Percentiles rank a stretch among this genome's conserved stretches.
Evolutionary conservation across 306 rosid species (phyloP).

Genomic region (Cicer chorassanicum): DNA sequence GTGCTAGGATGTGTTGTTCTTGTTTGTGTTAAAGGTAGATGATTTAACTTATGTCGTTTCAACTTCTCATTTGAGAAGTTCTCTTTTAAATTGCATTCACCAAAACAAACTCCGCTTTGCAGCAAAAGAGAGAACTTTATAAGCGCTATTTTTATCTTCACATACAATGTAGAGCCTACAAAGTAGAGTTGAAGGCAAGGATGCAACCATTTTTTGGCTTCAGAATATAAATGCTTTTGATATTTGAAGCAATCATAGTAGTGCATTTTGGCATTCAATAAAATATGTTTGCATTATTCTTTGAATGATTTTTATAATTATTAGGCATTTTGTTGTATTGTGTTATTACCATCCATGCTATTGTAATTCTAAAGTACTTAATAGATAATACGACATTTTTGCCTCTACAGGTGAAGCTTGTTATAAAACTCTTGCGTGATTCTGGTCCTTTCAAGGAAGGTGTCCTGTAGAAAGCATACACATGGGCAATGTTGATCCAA

Average conservation of each 20-base stretch:
- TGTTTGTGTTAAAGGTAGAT: conserved; percentile 12
- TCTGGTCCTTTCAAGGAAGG: conserved; percentile 91
- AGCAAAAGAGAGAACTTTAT: conserved; percentile 6
- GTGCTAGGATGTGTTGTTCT: neutral
- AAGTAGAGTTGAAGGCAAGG: neutral
- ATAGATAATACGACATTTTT: conserved; percentile 1
- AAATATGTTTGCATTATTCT: neutral
- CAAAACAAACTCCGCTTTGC: neutral
- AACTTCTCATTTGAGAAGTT: neutral
- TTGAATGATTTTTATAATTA: too few relatives aligned
- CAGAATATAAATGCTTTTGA: neutral
- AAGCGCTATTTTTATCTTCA: conserved; percentile 2
- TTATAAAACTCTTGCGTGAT: conserved; percentile 70
- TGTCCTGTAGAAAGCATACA: conserved; percentile 27
- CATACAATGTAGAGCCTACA: conserved; percentile 1
- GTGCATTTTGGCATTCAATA: neutral
- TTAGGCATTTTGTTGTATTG: neutral
- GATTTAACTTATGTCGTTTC: neutral
- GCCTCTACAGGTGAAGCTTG: conserved; percentile 72
- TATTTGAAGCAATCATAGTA: neutral
- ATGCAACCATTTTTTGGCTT: neutral
- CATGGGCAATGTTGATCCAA: neutral
- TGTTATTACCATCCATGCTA: neutral
- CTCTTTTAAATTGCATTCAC: neutral
- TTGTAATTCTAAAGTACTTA: neutral